Evolutionary conservation across 306 rosid species (phyloP).

Genomic region (Hippophae rhamnoides): DNA sequence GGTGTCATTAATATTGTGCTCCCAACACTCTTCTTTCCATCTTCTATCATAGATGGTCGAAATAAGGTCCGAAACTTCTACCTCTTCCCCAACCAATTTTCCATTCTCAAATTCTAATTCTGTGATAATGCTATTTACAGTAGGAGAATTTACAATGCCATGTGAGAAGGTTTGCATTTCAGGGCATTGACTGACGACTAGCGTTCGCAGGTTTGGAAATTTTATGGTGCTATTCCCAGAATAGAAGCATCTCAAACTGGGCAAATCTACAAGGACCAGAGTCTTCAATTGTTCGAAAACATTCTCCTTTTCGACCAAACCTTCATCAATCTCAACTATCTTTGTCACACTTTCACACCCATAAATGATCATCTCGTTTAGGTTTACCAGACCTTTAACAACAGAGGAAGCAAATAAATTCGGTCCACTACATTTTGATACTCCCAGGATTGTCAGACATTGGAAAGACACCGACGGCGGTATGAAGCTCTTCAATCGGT

Average conservation of each 20-base stretch:
- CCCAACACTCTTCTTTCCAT: no score
- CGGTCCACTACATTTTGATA: not conserved
- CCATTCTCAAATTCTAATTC: no score
- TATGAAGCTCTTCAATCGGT: not conserved
- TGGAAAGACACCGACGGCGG: not conserved
- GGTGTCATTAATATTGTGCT: no score
- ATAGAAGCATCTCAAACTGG: not conserved
- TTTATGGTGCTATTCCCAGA: not conserved
- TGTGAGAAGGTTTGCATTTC: slow-evolving; percentile 2
- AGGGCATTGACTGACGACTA: not conserved
- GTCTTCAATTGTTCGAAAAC: not conserved
- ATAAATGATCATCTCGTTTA: not conserved
- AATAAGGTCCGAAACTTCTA: no score
- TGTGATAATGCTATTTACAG: not conserved
- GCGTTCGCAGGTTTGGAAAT: not conserved
- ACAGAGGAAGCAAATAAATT: not conserved
- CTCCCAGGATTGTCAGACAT: not conserved
- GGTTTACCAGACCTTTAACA: not conserved
- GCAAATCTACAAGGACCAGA: not conserved
- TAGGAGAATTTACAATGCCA: not conserved
- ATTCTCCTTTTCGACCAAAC: not conserved
- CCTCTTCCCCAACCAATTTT: no score
- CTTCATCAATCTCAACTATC: not conserved
- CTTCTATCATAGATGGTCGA: no score
- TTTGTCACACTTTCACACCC: not conserved